These are phyloP conservation scores for Capillidium rhysosporum DNA, from an alignment of 371 early-diverging fungal genomes.

Conservation along the genomic window DNA sequence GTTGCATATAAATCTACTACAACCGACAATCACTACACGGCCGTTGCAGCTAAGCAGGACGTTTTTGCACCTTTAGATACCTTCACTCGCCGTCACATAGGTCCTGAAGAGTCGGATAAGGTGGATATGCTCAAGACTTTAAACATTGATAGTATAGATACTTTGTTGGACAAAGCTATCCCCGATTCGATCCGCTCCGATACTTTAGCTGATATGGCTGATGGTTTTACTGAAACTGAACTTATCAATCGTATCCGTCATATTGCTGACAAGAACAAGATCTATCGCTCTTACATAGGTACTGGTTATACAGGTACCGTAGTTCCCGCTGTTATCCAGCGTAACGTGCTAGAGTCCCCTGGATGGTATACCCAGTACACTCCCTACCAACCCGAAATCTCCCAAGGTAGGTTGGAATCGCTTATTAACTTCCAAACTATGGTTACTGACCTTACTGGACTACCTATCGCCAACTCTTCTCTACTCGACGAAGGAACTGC, in stretches of 20 bases:
- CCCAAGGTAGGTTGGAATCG: conserved; percentile 92
- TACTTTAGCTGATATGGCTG: conserved; percentile 34
- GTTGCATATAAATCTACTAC: no score
- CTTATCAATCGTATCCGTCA: conserved; percentile 50
- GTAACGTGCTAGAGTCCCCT: conserved; percentile 92
- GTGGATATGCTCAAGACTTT: conserved; percentile 57
- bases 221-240: conserved; percentile 62
- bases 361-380: conserved; percentile 84
- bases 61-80: conserved; percentile 39
- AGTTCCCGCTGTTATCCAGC: conserved; percentile 81
- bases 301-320: conserved; percentile 83
- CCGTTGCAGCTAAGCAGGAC: conserved; percentile 4
- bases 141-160: conserved; percentile 55
- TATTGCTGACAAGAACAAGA: conserved; percentile 78
- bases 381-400: conserved; percentile 95
- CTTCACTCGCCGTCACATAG: conserved; percentile 76
- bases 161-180: conserved; percentile 59
- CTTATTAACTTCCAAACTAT: conserved; percentile 92
- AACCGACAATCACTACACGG: not conserved
- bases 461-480: conserved; percentile 88
- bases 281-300: conserved; percentile 79
- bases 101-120: conserved; percentile 51
- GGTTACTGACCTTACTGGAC: conserved; percentile 80
- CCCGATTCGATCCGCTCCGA: conserved; percentile 61
- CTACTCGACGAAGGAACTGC: conserved; percentile 95